Base-by-base conservation (phyloP, 1,284 basidiomycete species). In the Cryptococcus amylolentus region DNA sequence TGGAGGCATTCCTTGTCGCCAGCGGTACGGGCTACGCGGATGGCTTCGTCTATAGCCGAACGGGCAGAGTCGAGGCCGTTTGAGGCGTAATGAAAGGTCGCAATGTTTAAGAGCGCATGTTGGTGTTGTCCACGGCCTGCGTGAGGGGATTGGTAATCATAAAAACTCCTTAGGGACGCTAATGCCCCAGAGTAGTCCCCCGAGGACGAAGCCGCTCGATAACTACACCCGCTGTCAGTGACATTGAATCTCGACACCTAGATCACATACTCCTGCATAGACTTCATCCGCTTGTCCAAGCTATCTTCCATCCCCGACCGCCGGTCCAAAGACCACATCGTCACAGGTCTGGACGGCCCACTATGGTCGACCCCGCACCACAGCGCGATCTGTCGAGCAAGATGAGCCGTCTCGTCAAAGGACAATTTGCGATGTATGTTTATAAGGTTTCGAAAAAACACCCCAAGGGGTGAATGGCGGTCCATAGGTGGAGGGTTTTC, bases 81-180 rank as follows among this genome's bases (percentile, higher is more conserved):
- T 1, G 72, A 73, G 23, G 66, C 59, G 49, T 74, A 73, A 44
- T 77, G 71, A 51, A 74, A 77, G 4, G 61, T 60, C 5, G 76
- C 76, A 23, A 78, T 68, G 54, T 75, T 76, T 5, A 78, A 61
- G 10, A 78, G 56, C 8, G 75, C 73, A 57, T 78, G 76, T 47
- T 77, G 76, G 59, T 75, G 71, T 49, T 69, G 62, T 9, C 65
- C 71, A 49, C 68, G 70, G n/a, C 61, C 62, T 3, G 62, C 46
- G 3, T 55, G 51, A 1, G 75, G 73, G 28, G 73, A 70, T 31
- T 71, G 70, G 52, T 74, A 75, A 56, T 76, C 75, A 59, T 76
- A 78, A 60, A 78, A 77, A 4, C 66, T 60, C 18, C 70, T 55
- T 8, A 78, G 50, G 0, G 70, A 67, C 13, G 56, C 58, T 23